Percentiles rank a stretch among this genome's conserved stretches.
Evolutionary conservation across 345 rosid genomes (phyloP).

Genomic region (Ailanthus altissimus): DNA sequence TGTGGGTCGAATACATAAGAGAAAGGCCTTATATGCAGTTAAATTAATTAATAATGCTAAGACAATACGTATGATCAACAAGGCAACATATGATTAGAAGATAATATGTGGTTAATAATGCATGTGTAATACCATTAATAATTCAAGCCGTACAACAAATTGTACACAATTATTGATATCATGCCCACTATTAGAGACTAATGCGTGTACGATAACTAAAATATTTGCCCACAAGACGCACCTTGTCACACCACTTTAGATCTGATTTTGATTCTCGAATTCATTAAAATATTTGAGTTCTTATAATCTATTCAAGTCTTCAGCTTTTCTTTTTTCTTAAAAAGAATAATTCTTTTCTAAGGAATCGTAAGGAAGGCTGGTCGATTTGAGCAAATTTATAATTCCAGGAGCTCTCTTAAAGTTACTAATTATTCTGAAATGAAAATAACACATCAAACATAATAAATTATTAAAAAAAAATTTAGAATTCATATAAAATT

Average conservation of each 20-base stretch:
- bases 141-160: conserved; percentile 1
- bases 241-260: not conserved
- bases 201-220: not conserved
- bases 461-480: too few relatives aligned
- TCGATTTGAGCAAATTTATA: not conserved
- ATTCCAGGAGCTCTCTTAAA: too few relatives aligned
- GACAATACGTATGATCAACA: not conserved
- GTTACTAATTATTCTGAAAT: too few relatives aligned
- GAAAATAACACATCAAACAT: too few relatives aligned
- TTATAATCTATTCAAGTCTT: not conserved
- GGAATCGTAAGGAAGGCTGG: not conserved
- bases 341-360: too few relatives aligned
- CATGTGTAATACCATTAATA: not conserved
- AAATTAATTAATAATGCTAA: not conserved
- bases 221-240: conserved; percentile 4
- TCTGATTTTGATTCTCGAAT: not conserved
- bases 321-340: too few relatives aligned
- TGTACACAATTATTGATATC: not conserved
- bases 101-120: not conserved
- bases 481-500: too few relatives aligned
- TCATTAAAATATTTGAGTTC: not conserved
- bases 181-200: not conserved
- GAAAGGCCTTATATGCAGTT: not conserved
- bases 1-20: too few relatives aligned
- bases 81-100: not conserved